phyloP scores from a whole-genome alignment of 129 eudicot species.

The Lactuca saligna region DNA sequence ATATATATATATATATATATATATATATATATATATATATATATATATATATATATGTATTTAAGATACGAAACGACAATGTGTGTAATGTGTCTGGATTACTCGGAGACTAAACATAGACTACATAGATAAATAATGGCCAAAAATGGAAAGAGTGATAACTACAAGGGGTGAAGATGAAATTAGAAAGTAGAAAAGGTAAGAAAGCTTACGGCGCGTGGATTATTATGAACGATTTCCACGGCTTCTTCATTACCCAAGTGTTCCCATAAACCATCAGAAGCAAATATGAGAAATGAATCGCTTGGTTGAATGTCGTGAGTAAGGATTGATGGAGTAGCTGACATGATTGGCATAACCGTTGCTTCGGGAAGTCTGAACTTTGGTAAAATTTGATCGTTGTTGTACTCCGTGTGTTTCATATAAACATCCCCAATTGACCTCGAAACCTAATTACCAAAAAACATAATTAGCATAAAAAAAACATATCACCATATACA shows the following conservation, averaged over 20 bases:
- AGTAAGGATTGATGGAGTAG: slow-evolving; percentile 59
- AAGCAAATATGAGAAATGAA: slow-evolving; percentile 72
- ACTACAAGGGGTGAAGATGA: neutral
- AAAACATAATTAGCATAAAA: neutral
- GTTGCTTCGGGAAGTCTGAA: slow-evolving; percentile 59
- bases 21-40: neutral
- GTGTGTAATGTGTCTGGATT: neutral
- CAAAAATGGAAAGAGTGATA: neutral
- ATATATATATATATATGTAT: neutral
- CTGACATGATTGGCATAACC: slow-evolving; percentile 60
- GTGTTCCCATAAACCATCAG: slow-evolving; percentile 86
- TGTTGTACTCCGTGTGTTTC: slow-evolving; percentile 59
- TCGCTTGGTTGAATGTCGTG: slow-evolving; percentile 65
- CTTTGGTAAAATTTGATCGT: slow-evolving; percentile 49
- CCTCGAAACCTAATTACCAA: slow-evolving; percentile 56
- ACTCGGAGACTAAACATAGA: slow-evolving; percentile 12
- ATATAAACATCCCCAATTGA: slow-evolving; percentile 74
- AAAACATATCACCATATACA: neutral
- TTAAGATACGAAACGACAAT: slow-evolving; percentile 5
- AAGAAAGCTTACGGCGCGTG: slow-evolving; percentile 52
- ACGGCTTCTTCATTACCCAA: slow-evolving; percentile 70
- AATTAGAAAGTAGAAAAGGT: neutral
- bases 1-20: neutral
- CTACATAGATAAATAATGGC: neutral
- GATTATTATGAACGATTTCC: slow-evolving; percentile 64